A percentile compares a stretch with the other conserved stretches of the same genome.
phyloP scores from a whole-genome alignment of 106 monocot genomes.

The Dendrobium catenatum region DNA sequence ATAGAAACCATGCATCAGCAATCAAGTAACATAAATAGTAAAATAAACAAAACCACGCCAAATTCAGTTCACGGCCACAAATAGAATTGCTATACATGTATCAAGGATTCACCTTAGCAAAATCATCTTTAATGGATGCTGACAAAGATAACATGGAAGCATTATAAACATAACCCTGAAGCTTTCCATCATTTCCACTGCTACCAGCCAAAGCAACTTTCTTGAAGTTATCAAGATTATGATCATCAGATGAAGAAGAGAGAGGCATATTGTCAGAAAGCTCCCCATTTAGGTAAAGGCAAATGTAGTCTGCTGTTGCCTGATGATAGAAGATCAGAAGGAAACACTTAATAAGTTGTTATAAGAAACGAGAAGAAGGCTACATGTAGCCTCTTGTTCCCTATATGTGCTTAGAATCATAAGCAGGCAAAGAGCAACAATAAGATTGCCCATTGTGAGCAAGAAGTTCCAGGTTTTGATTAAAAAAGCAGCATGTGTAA shows the following conservation, averaged over 20 bases:
- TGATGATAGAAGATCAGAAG: constrained; percentile 19
- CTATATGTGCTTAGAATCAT: background rate
- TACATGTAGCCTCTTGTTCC: background rate
- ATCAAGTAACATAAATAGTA: background rate
- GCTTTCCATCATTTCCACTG: constrained; percentile 30
- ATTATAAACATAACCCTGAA: constrained; percentile 58
- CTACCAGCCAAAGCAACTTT: constrained; percentile 49
- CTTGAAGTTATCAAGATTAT: constrained; percentile 23
- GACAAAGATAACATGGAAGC: constrained; percentile 33
- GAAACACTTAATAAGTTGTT: background rate
- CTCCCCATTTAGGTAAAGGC: constrained; percentile 65
- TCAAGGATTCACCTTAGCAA: constrained; percentile 39
- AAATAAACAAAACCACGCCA: constrained; percentile 1
- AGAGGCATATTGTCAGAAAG: constrained; percentile 38
- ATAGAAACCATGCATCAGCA: background rate
- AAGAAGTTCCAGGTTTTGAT: background rate
- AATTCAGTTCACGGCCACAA: background rate
- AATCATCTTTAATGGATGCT: constrained; percentile 41
- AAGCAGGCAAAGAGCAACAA: background rate
- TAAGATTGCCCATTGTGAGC: background rate
- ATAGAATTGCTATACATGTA: constrained; percentile 4
- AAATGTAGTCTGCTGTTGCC: constrained; percentile 39
- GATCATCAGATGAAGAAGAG: constrained; percentile 15
- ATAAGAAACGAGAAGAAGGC: background rate
- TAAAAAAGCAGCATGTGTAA: background rate